Base-by-base conservation (phyloP, 2,329 filamentous ascomycete species). In the Cercospora berteroae region DNA sequence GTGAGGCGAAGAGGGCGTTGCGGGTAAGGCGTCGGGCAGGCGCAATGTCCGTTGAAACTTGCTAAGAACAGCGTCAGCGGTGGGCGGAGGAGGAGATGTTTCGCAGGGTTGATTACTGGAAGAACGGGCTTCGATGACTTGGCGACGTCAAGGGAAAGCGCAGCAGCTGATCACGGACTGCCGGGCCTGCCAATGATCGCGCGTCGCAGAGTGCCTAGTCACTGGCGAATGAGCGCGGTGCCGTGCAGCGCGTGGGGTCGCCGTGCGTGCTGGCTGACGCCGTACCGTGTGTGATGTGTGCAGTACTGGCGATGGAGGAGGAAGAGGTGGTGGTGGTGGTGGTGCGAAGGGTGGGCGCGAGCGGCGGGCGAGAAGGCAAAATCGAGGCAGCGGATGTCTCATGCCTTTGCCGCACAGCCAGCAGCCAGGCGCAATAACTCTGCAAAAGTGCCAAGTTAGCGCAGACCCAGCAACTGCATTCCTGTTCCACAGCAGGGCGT, bases 111-210 rank as follows among this genome's bases (percentile, higher is more conserved):
- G 61, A 16, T n/a, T 42, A 42, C 36, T 13, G 42, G 42, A 31
- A 44, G 58, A 48, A 39, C 58, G 33, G 58, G 58, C 42, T 60
- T 48, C 31, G 36, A 44, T n/a, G 58, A 48, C 58, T 60, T 60
- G 58, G 60, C 44, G 60, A 62, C 42, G 60, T 12, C 20, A 50
- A 20, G 42, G 42, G 31, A 20, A 36, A 18, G 60, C 39, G 60
- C 39, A 50, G 60, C 60, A 62, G 60, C 20, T 52, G 39, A 39
- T 55, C 60, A 39, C 29, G 18, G 56, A 20, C 25, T 23, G 56
- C 31, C 56, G 31, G 36, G 29, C 33, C 29, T 29, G 25, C 55
- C n/a, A 29, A n/a, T 23, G 13, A 8, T 36, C 29, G 29, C 6
- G 36, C 36, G 36, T 42, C 36, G 36, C 36, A 42, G 36, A 42